phyloP scores from a whole-genome alignment of 306 rosid genomes.

The Potentilla sterilis region DNA sequence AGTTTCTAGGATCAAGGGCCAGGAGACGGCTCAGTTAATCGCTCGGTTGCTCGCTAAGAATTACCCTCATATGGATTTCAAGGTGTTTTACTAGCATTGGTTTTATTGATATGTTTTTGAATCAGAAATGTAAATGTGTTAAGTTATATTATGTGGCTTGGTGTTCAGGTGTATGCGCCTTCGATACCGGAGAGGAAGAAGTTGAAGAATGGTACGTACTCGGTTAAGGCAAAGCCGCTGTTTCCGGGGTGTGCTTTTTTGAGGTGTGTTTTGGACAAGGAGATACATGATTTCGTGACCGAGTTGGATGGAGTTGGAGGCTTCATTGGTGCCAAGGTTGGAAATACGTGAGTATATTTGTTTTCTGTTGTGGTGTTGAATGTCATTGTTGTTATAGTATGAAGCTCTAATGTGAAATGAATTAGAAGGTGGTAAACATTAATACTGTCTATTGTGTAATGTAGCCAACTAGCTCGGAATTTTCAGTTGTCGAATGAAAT shows the following conservation, averaged over 20 bases:
- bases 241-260: constrained; percentile 78
- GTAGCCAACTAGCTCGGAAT: not conserved
- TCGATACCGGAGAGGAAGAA: constrained; percentile 59
- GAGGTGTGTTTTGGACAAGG: constrained; percentile 73
- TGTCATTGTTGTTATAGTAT: not conserved
- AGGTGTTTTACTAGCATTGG: constrained; percentile 38
- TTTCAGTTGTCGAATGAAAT: not conserved
- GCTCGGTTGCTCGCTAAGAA: constrained; percentile 62
- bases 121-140: not conserved
- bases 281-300: constrained; percentile 71
- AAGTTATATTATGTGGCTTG: not conserved
- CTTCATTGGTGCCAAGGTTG: constrained; percentile 74
- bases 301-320: constrained; percentile 85
- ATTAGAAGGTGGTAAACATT: not conserved
- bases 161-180: constrained; percentile 69
- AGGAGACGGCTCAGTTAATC: constrained; percentile 52
- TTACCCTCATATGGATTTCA: constrained; percentile 57
- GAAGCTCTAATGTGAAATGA: not conserved
- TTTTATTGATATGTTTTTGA: constrained; percentile 7
- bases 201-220: constrained; percentile 66
- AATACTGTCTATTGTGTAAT: not conserved
- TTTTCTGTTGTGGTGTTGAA: not conserved
- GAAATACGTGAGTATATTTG: constrained; percentile 68
- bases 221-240: constrained; percentile 58
- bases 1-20: constrained; percentile 53